A percentile compares a stretch with the other conserved stretches of the same genome.
phyloP scores from a whole-genome alignment of 2,329 filamentous ascomycete genomes.

The Fusarium agapanthi region DNA sequence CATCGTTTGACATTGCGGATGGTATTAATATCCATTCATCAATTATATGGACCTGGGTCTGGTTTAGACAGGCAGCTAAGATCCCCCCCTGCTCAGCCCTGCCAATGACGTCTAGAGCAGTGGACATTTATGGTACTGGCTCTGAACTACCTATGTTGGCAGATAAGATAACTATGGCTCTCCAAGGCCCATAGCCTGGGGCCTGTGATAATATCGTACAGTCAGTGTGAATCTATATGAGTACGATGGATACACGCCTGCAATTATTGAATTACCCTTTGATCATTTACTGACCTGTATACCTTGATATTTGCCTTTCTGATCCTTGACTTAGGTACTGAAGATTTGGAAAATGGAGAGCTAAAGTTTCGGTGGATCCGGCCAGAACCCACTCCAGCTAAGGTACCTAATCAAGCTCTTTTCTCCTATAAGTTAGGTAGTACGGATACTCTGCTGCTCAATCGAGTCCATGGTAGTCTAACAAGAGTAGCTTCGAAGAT shows the following conservation, averaged over 20 bases:
- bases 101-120: slow-evolving; percentile 2
- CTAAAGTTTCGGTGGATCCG: background rate
- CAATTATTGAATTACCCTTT: background rate
- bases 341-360: background rate
- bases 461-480: background rate
- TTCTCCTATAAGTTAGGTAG: background rate
- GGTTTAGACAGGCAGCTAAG: background rate
- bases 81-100: slow-evolving; percentile 21
- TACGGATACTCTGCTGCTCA: background rate
- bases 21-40: background rate
- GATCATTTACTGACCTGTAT: background rate
- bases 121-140: background rate
- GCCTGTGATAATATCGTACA: background rate
- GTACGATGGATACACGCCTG: no score
- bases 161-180: background rate
- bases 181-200: background rate
- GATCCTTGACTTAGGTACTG: background rate
- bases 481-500: background rate
- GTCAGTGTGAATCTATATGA: background rate
- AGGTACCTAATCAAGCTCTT: background rate
- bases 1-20: background rate
- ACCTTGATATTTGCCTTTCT: background rate
- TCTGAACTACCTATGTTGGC: background rate
- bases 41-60: background rate
- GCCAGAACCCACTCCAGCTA: background rate